Evolutionary conservation across 768 basidiomycete species (phyloP).

Genomic region (Suillus bovinus): DNA sequence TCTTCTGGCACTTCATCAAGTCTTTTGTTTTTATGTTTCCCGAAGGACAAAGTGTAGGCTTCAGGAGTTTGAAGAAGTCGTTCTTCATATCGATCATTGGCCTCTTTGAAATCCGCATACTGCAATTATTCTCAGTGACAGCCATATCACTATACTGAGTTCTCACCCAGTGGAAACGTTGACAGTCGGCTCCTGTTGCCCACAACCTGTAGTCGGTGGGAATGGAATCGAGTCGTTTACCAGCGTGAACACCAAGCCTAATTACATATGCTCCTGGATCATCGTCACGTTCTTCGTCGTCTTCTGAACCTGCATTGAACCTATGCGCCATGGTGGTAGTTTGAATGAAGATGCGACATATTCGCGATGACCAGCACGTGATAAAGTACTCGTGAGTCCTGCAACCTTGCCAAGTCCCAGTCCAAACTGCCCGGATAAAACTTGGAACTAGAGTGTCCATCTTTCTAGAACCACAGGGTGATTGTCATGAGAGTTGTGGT

Average conservation of each 20-base stretch:
- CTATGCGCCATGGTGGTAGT: background rate
- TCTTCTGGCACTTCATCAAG: slow-evolving; percentile 20
- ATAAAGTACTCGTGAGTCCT: background rate
- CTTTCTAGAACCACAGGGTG: slow-evolving; percentile 70
- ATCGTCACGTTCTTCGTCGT: background rate
- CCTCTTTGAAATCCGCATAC: slow-evolving; percentile 12
- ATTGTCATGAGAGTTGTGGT: slow-evolving; percentile 90
- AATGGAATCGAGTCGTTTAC: slow-evolving; percentile 8
- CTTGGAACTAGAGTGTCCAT: slow-evolving; percentile 81
- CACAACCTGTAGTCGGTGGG: slow-evolving; percentile 10
- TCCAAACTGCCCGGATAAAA: slow-evolving; percentile 32
- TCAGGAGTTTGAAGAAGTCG: slow-evolving; percentile 9
- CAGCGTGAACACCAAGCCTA: background rate
- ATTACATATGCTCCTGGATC: slow-evolving; percentile 22
- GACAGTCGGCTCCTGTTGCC: slow-evolving; percentile 2
- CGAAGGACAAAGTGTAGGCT: slow-evolving; percentile 12
- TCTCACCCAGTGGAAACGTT: slow-evolving; percentile 15
- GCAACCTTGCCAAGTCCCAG: slow-evolving; percentile 42
- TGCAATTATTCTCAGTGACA: slow-evolving; percentile 9
- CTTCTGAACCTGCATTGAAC: background rate
- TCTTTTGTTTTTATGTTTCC: background rate
- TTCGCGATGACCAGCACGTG: background rate
- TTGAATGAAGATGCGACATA: background rate
- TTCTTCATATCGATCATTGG: slow-evolving; percentile 20
- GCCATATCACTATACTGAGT: no score